A percentile compares a stretch with the other conserved stretches of the same genome.
These are phyloP conservation scores for Russula brevipes DNA, from an alignment of 768 basidiomycete genomes.

Conservation along the genomic window DNA sequence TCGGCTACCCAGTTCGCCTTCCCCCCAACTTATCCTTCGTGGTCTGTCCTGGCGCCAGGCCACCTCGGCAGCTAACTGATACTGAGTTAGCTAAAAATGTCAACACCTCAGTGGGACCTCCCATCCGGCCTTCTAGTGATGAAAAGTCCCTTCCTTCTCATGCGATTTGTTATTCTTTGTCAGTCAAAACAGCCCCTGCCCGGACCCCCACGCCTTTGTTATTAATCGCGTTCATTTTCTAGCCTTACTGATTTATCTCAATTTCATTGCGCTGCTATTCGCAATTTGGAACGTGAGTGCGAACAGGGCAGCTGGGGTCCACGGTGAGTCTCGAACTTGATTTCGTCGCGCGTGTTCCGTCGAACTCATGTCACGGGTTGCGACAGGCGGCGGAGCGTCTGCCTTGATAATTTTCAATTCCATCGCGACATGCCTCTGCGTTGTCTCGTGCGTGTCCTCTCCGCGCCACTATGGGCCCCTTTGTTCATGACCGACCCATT, in stretches of 20 bases:
- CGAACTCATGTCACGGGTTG: neutral
- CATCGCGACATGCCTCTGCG: constrained; percentile 31
- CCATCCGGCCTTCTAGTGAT: constrained; percentile 27
- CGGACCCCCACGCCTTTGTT: neutral
- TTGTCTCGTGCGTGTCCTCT: constrained; percentile 34
- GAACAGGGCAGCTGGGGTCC: constrained; percentile 14
- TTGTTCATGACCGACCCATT: constrained; percentile 37
- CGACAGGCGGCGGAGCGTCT: constrained; percentile 5
- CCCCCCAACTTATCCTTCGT: neutral
- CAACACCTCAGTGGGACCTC: neutral
- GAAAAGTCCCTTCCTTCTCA: constrained; percentile 50
- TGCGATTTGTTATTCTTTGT: constrained; percentile 51
- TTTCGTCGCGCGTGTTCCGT: neutral
- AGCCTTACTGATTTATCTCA: constrained; percentile 42
- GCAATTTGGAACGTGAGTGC: constrained; percentile 21
- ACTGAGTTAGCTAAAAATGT: constrained; percentile 3
- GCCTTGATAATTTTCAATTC: constrained; percentile 9
- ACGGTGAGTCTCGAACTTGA: neutral
- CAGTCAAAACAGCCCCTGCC: constrained; percentile 36
- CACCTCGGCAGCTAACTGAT: neutral
- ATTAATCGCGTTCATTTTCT: constrained; percentile 24
- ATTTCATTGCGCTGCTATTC: constrained; percentile 18
- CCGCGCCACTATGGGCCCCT: constrained; percentile 38
- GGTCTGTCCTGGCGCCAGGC: constrained; percentile 4
- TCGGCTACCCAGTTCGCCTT: neutral